Conservation (phyloP, 148 eudicot genomes). For the Cornus kousa region DNA sequence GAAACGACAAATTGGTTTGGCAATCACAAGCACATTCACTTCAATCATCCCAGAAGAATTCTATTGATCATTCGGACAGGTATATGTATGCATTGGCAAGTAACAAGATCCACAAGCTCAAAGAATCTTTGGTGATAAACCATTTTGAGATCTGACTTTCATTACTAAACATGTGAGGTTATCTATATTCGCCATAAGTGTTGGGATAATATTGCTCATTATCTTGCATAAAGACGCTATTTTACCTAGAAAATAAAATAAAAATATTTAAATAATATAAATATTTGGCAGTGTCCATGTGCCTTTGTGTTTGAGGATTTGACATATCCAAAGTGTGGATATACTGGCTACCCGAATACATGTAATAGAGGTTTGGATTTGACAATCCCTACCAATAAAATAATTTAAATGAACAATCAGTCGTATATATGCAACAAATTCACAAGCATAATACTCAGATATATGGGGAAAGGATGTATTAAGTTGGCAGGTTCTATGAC, state of each 20-base stretch:
- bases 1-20: constrained; percentile 3
- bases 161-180: neutral
- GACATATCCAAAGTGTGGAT: no score
- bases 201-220: neutral
- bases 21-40: neutral
- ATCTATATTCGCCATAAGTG: neutral
- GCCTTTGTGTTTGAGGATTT: no score
- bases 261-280: no score
- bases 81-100: neutral
- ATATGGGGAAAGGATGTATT: neutral
- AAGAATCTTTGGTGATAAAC: neutral
- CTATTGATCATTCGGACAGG: neutral
- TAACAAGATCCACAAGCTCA: neutral
- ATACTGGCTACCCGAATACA: no score
- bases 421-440: neutral
- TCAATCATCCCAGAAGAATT: neutral
- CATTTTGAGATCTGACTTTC: neutral
- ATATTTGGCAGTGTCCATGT: no score
- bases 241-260: no score
- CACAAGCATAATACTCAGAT: neutral
- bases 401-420: neutral
- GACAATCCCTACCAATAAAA: neutral
- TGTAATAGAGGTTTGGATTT: neutral
- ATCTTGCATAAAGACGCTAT: no score
- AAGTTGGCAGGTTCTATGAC: neutral